Evolutionary conservation across 2,329 filamentous ascomycete genomes (phyloP), one percentile per base, ranked within the genome.

Genomic region (Scedosporium minutisporum): DNA sequence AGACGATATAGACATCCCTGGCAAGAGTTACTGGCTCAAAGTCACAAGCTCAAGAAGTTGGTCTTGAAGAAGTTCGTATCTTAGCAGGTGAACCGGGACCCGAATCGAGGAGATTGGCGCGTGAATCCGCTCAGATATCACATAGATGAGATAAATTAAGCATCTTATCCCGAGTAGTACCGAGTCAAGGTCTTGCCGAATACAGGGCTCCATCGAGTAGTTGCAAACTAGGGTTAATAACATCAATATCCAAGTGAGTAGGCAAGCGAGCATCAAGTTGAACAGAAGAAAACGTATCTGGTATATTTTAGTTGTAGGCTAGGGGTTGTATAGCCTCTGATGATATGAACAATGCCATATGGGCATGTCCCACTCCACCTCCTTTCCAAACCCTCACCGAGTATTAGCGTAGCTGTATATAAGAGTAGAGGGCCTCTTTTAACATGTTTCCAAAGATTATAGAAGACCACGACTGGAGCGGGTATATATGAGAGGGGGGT

Each of bases 261-360:
- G 33, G 33, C 33, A 38, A 38, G 33, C 2, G 10, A 12, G 33
- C 10, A 38, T 38, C 1, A 12, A 12, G 33, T 38, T 51, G 60
- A 63, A 46, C 53, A 64, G 60, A 63, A 61, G 23, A 57, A 60
- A 61, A 38, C 58, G 58, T 57, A 62, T 25, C 44, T 38, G 51
- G 38, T 57, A 41, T 57, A 41, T 59, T 53, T 57, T 59, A 44
- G 53, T 64, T 57, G 51, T 57, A 55, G 33, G 42, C 10, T 23
- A 51, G 42, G 33, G 33, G 16, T n/a, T 38, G 33, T 38, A 12
- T 16, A 42, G 48, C 57, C 58, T 57, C 12, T 27, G 33, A 10
- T 62, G 46, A 9, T 44, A 58, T 41, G 21, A 55, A 18, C 60
- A 53, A 57, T 60, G 48, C 44, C 33, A 51, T 25, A 42, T 23